These are phyloP conservation scores for Linnemannia exigua DNA, from an alignment of 192 early-diverging fungal species.

Conservation along the genomic window DNA sequence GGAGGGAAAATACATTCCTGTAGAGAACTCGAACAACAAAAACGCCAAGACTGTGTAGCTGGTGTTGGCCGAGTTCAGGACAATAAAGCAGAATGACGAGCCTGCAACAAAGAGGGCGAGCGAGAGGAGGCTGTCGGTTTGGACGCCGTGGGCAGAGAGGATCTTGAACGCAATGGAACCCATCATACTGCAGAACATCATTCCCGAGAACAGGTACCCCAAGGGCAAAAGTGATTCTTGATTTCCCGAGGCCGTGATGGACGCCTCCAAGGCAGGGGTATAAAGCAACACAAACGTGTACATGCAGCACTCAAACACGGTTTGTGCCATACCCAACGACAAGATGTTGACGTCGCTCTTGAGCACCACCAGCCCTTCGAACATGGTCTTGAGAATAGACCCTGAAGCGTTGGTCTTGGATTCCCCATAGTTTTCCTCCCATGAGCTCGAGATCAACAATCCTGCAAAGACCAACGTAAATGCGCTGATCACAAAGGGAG, in stretches of 20 bases:
- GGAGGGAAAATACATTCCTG: slow-evolving; percentile 69
- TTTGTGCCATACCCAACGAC: slow-evolving; percentile 68
- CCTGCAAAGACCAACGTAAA: slow-evolving; percentile 63
- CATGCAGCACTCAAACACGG: slow-evolving; percentile 75
- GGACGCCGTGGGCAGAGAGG: slow-evolving; percentile 32
- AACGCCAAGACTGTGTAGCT: slow-evolving; percentile 57
- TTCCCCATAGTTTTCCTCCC: slow-evolving; percentile 85
- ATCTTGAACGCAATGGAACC: slow-evolving; percentile 63
- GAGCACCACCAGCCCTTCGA: slow-evolving; percentile 50
- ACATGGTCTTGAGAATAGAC: slow-evolving; percentile 46
- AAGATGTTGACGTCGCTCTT: slow-evolving; percentile 63
- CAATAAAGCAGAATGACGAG: slow-evolving; percentile 58
- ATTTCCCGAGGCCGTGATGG: slow-evolving; percentile 27
- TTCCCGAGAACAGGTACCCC: slow-evolving; percentile 66
- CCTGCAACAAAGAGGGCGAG: slow-evolving; percentile 58
- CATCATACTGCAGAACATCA: slow-evolving; percentile 70
- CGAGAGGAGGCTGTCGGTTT: slow-evolving; percentile 45
- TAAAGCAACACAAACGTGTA: slow-evolving; percentile 75
- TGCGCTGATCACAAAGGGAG: slow-evolving; percentile 75
- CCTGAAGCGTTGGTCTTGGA: slow-evolving; percentile 41
- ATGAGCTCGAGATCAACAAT: slow-evolving; percentile 64
- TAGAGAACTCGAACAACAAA: slow-evolving; percentile 68
- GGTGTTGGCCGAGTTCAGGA: slow-evolving; percentile 21
- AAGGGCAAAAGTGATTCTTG: slow-evolving; percentile 49
- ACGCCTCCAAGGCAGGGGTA: slow-evolving; percentile 66